Evolutionary conservation across 2,329 filamentous ascomycete genomes (phyloP).

Genomic region (Camillea tinctor): DNA sequence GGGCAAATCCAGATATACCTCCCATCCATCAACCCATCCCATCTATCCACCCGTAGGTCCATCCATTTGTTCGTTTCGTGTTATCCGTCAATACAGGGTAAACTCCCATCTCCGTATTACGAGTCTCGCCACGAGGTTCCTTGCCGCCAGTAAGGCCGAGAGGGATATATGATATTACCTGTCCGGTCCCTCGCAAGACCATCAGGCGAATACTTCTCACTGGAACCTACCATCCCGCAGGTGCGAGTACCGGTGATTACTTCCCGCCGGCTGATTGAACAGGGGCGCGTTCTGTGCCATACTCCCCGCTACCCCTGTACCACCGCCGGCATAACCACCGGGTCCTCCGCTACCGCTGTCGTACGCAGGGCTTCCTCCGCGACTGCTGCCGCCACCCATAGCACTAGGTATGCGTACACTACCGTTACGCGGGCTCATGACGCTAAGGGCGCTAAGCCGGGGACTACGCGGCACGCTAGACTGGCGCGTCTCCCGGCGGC

Average conservation of each 20-base stretch:
- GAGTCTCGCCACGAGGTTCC: too few species aligned
- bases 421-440: slow-evolving; percentile 50
- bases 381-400: slow-evolving; percentile 39
- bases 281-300: slow-evolving; percentile 32
- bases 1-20: background rate
- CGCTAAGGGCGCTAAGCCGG: slow-evolving; percentile 40
- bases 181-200: too few species aligned
- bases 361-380: slow-evolving; percentile 49
- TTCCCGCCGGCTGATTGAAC: slow-evolving; percentile 38
- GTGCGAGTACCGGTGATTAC: slow-evolving; percentile 26
- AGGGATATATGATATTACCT: too few species aligned
- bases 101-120: too few species aligned
- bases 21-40: too few species aligned
- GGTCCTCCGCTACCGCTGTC: slow-evolving; percentile 22
- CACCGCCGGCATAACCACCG: background rate
- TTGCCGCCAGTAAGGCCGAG: too few species aligned
- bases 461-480: slow-evolving; percentile 58
- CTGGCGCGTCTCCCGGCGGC: slow-evolving; percentile 55
- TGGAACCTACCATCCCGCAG: slow-evolving; percentile 36
- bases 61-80: too few species aligned
- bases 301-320: background rate
- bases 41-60: too few species aligned
- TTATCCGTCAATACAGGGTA: too few species aligned
- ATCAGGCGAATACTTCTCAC: background rate
- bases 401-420: slow-evolving; percentile 28